Evolutionary conservation across 108 stramenopile species (phyloP).

Genomic region (Phaeodactylum tricornutum): DNA sequence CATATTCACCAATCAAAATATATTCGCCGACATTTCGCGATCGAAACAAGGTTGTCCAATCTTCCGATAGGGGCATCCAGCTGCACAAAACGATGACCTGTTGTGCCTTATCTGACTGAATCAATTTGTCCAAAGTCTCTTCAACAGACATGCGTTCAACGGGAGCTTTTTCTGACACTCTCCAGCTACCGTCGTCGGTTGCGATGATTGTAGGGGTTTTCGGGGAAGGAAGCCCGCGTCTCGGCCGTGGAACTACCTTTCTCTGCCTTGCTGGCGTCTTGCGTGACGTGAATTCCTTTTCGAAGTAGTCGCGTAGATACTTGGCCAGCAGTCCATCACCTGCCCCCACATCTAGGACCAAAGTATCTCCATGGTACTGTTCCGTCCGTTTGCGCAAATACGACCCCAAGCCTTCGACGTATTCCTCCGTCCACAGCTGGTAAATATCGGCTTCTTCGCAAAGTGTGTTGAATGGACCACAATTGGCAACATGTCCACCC

Average conservation of each 20-base stretch:
- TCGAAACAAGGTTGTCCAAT: constrained; percentile 70
- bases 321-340: constrained; percentile 71
- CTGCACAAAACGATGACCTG: constrained; percentile 62
- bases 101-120: constrained; percentile 3
- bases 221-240: not conserved
- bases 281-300: constrained; percentile 8
- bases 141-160: constrained; percentile 47
- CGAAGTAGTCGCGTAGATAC: constrained; percentile 40
- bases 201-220: constrained; percentile 35
- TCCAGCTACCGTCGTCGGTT: constrained; percentile 75
- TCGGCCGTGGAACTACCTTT: not conserved
- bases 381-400: constrained; percentile 28
- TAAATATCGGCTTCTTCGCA: constrained; percentile 68
- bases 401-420: constrained; percentile 53
- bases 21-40: constrained; percentile 53
- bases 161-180: constrained; percentile 30
- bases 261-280: no score
- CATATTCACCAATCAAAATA: constrained; percentile 74
- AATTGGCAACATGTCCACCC: constrained; percentile 33
- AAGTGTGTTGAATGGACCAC: constrained; percentile 66
- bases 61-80: constrained; percentile 78
- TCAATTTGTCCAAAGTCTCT: constrained; percentile 50
- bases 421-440: constrained; percentile 72
- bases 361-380: constrained; percentile 10
- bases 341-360: constrained; percentile 73